A percentile compares a stretch with the other conserved stretches of the same genome.
phyloP scores from a whole-genome alignment of 2,329 filamentous ascomycete genomes.

The Sphaceloma murrayae region DNA sequence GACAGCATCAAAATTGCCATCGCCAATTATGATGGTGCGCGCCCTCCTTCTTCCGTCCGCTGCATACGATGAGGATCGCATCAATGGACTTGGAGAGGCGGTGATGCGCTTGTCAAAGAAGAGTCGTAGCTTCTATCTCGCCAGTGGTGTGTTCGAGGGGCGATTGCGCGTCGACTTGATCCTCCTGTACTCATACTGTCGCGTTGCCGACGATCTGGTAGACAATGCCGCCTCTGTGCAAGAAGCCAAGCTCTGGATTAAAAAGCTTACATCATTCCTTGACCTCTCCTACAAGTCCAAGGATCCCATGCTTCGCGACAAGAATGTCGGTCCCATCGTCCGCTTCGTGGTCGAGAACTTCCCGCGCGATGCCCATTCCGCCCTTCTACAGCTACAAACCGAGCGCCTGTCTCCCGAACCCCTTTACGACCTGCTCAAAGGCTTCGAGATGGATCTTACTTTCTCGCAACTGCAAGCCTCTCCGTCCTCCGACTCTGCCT shows the following conservation, averaged over 20 bases:
- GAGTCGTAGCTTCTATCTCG: constrained; percentile 65
- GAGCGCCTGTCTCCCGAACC: constrained; percentile 48
- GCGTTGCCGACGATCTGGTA: constrained; percentile 63
- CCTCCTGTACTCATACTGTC: constrained; percentile 62
- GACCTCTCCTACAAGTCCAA: constrained; percentile 41
- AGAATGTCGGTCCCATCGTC: constrained; percentile 23
- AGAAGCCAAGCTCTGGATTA: constrained; percentile 50
- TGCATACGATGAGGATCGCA: constrained; percentile 48
- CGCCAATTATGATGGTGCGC: constrained; percentile 41
- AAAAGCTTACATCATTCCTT: constrained; percentile 49
- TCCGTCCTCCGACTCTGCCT: constrained; percentile 23
- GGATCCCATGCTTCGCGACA: constrained; percentile 23
- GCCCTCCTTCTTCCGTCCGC: constrained; percentile 42
- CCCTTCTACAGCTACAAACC: constrained; percentile 51
- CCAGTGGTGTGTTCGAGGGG: constrained; percentile 59
- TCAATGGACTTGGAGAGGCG: constrained; percentile 51
- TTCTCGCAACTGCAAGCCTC: constrained; percentile 34
- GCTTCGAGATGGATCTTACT: constrained; percentile 58
- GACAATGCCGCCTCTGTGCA: constrained; percentile 49
- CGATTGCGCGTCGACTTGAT: constrained; percentile 59
- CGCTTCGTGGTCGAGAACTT: constrained; percentile 42
- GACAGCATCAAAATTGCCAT: constrained; percentile 40
- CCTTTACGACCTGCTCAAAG: constrained; percentile 54
- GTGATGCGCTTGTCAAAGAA: constrained; percentile 51
- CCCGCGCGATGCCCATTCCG: constrained; percentile 42